A percentile compares a stretch with the other conserved stretches of the same genome.
Conservation (phyloP, 192 early-diverging fungal genomes). For the Coemansia pectinata region DNA sequence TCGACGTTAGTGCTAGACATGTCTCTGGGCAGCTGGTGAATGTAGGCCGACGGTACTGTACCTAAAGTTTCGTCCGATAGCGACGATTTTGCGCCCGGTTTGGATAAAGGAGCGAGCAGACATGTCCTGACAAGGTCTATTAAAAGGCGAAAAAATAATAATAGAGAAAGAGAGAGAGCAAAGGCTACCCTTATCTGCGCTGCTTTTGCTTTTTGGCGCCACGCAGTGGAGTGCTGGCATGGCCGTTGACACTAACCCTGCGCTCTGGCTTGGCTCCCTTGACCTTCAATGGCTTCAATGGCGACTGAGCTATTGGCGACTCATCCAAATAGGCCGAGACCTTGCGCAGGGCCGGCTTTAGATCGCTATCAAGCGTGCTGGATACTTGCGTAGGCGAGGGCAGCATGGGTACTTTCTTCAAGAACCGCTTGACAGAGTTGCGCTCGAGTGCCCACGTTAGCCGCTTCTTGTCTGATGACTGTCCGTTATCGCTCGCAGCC, state of each 20-base stretch:
- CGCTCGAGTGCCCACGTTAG: conserved; percentile 49
- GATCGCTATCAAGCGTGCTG: background rate
- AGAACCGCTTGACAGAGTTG: conserved; percentile 51
- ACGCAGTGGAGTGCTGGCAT: conserved; percentile 5
- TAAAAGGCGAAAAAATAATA: background rate
- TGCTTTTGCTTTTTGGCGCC: conserved; percentile 9
- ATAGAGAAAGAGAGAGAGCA: background rate
- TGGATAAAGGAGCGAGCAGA: conserved; percentile 39
- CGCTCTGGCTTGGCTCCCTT: conserved; percentile 3
- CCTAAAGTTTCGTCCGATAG: conserved; percentile 90
- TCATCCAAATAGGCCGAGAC: conserved; percentile 34
- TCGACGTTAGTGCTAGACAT: background rate
- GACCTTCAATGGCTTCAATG: conserved; percentile 11
- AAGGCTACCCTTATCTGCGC: background rate
- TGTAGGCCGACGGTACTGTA: conserved; percentile 22
- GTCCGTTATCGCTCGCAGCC: background rate
- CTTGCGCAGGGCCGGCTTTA: conserved; percentile 51
- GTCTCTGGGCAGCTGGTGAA: background rate
- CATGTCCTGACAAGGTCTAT: conserved; percentile 14
- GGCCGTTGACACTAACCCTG: conserved; percentile 14
- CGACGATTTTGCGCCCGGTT: conserved; percentile 86
- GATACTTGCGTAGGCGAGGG: conserved; percentile 17
- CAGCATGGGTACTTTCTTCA: conserved; percentile 49
- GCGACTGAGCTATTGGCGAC: background rate
- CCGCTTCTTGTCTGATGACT: conserved; percentile 22